These are phyloP conservation scores for Ogataea thermomethanolica DNA, from an alignment of 805 yeast genomes.

Conservation along the genomic window DNA sequence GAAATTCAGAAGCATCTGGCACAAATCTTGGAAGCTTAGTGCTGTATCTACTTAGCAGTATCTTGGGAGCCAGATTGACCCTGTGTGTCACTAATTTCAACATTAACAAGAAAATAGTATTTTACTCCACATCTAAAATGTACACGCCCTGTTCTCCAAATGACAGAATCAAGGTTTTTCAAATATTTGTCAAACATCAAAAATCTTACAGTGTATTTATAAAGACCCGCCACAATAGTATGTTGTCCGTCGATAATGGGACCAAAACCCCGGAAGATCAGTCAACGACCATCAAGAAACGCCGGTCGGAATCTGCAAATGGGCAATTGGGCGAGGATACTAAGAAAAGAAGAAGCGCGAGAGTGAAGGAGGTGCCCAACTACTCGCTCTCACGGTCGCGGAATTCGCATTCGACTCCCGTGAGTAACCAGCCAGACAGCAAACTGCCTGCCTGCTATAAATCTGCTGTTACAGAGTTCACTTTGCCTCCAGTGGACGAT, in stretches of 20 bases:
- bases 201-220: neutral
- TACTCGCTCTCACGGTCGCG: conserved; percentile 5
- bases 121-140: conserved; percentile 7
- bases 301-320: conserved; percentile 4
- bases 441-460: conserved; percentile 8
- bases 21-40: conserved; percentile 28
- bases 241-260: conserved; percentile 3
- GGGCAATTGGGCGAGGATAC: conserved; percentile 4
- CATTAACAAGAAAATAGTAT: conserved; percentile 1
- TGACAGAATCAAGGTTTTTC: conserved; percentile 6
- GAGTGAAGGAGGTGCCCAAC: conserved; percentile 6
- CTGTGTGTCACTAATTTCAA: neutral
- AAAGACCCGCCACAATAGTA: neutral
- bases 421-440: neutral
- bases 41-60: conserved; percentile 3
- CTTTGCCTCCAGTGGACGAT: neutral
- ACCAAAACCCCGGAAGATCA: neutral
- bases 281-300: conserved; percentile 2
- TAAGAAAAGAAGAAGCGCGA: conserved; percentile 5
- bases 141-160: neutral
- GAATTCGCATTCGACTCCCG: neutral
- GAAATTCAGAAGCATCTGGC: conserved; percentile 30
- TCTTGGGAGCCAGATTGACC: neutral
- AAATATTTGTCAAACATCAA: conserved; percentile 6
- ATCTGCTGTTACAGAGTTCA: neutral